These are phyloP conservation scores for Neopestalotiopsis clavispora DNA, from an alignment of 2,329 filamentous ascomycete genomes.

Conservation along the genomic window DNA sequence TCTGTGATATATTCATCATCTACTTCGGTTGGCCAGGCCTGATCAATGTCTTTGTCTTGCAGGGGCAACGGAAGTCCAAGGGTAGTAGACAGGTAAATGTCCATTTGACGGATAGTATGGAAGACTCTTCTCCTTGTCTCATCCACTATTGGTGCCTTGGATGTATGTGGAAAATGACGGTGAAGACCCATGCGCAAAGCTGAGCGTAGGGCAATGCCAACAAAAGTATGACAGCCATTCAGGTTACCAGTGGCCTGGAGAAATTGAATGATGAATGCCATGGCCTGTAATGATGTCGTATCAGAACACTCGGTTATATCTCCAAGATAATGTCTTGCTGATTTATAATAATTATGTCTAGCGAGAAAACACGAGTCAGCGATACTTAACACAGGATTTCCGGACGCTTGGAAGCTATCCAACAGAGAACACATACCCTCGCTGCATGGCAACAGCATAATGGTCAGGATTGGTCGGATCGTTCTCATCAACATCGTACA, in stretches of 20 bases:
- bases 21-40: conserved; percentile 63
- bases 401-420: background rate
- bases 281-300: conserved; percentile 70
- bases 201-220: conserved; percentile 75
- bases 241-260: conserved; percentile 77
- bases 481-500: conserved; percentile 68
- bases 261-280: conserved; percentile 78
- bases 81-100: conserved; percentile 68
- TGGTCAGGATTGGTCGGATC: conserved; percentile 50
- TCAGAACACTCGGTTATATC: conserved; percentile 71
- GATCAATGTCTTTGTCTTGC: conserved; percentile 65
- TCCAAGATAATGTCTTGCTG: conserved; percentile 65
- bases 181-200: conserved; percentile 76
- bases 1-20: conserved; percentile 68
- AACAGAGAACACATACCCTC: conserved; percentile 53
- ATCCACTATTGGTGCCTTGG: conserved; percentile 63
- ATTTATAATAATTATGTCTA: conserved; percentile 74
- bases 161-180: conserved; percentile 67
- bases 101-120: conserved; percentile 68
- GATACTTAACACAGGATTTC: background rate
- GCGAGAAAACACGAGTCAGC: background rate
- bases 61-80: conserved; percentile 67
- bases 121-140: conserved; percentile 67
- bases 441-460: conserved; percentile 57
- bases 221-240: conserved; percentile 76